Evolutionary conservation across 768 basidiomycete genomes (phyloP), one percentile per base, ranked within the genome.

Genomic region (Russula griseocarnosa): DNA sequence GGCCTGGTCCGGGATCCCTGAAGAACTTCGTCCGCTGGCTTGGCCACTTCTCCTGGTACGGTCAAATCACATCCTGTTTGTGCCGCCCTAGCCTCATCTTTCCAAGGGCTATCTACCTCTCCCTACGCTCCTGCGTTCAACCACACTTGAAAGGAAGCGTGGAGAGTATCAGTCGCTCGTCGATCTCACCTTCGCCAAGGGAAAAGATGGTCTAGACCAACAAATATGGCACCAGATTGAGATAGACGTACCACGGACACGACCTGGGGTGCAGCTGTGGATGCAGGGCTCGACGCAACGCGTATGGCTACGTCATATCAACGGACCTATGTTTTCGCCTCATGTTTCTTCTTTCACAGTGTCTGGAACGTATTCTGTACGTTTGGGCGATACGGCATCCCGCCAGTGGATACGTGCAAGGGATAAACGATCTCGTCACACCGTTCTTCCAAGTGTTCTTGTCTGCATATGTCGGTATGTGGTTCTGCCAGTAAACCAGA

Each of bases 171-270:
- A 84, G 46, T 90, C 90, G 18, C 81, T 98, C 65, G 95, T 96
- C 9, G 85, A 92, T 68, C 79, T 94, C 20, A 88, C 97, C 18
- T 99, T 98, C 73, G 86, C 90, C 14, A 83, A 91, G 44, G 93
- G 93, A 62, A 83, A 85, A 34, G 87, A 90, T 61, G 87, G 90
- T 0, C 81, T 96, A 34, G 96, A 99, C 74, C 93, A 94, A 70
- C 90, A 92, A 75, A 96, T 98, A 72, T 98, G 97, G 97, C 97
- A 98, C 76, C 97, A 99, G 75, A 98, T 98, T 69, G 93, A 94
- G 72, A 98, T 98, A 64, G 97, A 99, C 71, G 96, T 98, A 7
- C 97, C 97, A 13, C 81, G 97, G 58, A 99, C 97, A 44, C 78
- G 95, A 55, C 95, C 97, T 20, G 94, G 95, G 24, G 86, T 96